Evolutionary conservation across 805 yeast genomes (phyloP).

Genomic region (Zygosaccharomyces kombuchaensis): DNA sequence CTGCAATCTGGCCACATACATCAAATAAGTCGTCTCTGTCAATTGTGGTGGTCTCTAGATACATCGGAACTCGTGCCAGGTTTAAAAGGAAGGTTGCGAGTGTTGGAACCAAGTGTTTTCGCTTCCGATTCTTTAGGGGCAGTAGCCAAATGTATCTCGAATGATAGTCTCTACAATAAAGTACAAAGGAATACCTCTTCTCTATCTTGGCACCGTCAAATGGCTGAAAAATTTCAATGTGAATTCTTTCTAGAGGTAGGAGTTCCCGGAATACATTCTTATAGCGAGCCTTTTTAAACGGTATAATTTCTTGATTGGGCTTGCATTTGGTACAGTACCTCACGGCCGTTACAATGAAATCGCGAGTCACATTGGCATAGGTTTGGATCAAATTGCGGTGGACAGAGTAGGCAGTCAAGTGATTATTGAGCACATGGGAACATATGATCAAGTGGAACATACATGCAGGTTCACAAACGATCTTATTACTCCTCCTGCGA

Average conservation of each 20-base stretch:
- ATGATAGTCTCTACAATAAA: slow-evolving; percentile 29
- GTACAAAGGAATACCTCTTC: slow-evolving; percentile 26
- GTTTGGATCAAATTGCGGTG: slow-evolving; percentile 17
- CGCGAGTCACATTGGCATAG: slow-evolving; percentile 29
- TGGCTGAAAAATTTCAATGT: slow-evolving; percentile 30
- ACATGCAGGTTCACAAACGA: slow-evolving; percentile 30
- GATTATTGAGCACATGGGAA: slow-evolving; percentile 33
- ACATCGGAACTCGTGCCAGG: slow-evolving; percentile 29
- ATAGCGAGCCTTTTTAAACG: slow-evolving; percentile 15
- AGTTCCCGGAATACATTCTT: slow-evolving; percentile 19
- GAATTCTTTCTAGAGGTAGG: slow-evolving; percentile 29
- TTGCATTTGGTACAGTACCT: slow-evolving; percentile 32
- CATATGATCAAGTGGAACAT: slow-evolving; percentile 29
- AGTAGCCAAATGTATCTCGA: slow-evolving; percentile 30
- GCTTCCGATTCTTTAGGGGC: slow-evolving; percentile 27
- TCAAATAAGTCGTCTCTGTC: slow-evolving; percentile 30
- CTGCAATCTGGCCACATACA: slow-evolving; percentile 24
- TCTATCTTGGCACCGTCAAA: slow-evolving; percentile 24
- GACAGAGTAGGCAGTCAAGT: slow-evolving; percentile 17
- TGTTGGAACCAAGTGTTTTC: slow-evolving; percentile 18
- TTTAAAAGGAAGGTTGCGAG: slow-evolving; percentile 19
- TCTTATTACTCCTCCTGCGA: slow-evolving; percentile 19
- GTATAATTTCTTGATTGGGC: slow-evolving; percentile 13
- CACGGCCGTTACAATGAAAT: slow-evolving; percentile 15
- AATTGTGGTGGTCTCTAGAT: slow-evolving; percentile 29